These are phyloP conservation scores for Trichoderma guizhouense DNA, from an alignment of 2,329 filamentous ascomycete species.

Conservation along the genomic window DNA sequence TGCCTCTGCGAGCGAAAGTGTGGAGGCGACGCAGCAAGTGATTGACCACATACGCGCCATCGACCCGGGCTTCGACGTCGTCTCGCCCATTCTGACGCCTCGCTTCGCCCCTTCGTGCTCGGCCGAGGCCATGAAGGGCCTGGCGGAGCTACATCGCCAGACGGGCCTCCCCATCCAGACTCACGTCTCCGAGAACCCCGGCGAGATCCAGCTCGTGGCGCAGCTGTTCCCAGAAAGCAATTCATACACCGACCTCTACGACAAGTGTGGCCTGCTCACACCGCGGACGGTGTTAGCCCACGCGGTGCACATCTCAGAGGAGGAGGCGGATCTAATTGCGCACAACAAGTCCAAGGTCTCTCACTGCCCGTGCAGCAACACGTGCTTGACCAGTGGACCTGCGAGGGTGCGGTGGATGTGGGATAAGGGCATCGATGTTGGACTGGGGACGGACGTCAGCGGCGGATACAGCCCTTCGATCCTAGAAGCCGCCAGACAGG, in stretches of 20 bases:
- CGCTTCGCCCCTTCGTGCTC: slow-evolving; percentile 65
- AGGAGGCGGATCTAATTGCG: slow-evolving; percentile 64
- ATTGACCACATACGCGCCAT: slow-evolving; percentile 64
- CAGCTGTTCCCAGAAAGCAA: slow-evolving; percentile 62
- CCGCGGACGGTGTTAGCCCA: slow-evolving; percentile 79
- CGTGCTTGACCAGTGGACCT: slow-evolving; percentile 73
- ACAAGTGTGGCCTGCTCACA: slow-evolving; percentile 65
- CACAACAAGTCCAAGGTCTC: slow-evolving; percentile 62
- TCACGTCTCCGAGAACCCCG: slow-evolving; percentile 79
- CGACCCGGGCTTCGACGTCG: slow-evolving; percentile 62
- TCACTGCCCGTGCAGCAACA: slow-evolving; percentile 88
- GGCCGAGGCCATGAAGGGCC: slow-evolving; percentile 53
- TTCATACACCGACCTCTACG: slow-evolving; percentile 78
- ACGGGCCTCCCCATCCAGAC: slow-evolving; percentile 74
- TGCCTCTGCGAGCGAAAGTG: slow-evolving; percentile 54
- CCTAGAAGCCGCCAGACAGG: slow-evolving; percentile 78
- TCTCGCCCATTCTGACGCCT: slow-evolving; percentile 78
- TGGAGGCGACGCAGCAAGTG: slow-evolving; percentile 54
- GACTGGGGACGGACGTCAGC: slow-evolving; percentile 85
- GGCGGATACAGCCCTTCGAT: slow-evolving; percentile 83
- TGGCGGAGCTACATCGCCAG: slow-evolving; percentile 63
- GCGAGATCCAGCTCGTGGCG: slow-evolving; percentile 69
- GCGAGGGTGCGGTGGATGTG: slow-evolving; percentile 73
- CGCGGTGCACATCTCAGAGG: slow-evolving; percentile 68
- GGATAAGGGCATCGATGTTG: slow-evolving; percentile 71